phyloP scores from a whole-genome alignment of 1,284 basidiomycete genomes.

The Coniferiporia sulphurascens region DNA sequence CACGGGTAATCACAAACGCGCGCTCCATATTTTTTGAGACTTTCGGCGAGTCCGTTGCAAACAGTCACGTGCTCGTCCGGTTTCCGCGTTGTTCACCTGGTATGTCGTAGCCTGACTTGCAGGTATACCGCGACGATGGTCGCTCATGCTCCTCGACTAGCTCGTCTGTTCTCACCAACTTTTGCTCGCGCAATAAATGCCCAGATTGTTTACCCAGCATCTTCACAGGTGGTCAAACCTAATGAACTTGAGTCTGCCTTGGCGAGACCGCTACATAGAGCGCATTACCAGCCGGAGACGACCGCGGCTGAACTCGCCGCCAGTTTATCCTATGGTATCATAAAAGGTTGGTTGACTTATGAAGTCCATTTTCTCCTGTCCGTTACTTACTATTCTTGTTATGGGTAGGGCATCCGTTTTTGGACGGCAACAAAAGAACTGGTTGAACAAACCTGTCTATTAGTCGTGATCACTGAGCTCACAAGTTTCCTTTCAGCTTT shows the following conservation, averaged over 20 bases:
- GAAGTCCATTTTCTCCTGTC: too few species aligned
- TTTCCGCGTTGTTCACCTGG: too few species aligned
- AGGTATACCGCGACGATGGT: not conserved
- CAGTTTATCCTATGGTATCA: slow-evolving; percentile 26
- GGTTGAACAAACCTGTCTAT: slow-evolving; percentile 13
- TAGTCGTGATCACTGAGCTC: too few species aligned
- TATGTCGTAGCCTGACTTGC: too few species aligned
- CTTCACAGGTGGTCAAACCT: slow-evolving; percentile 30
- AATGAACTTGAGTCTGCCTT: slow-evolving; percentile 34
- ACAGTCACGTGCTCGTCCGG: too few species aligned
- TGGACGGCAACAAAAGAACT: slow-evolving; percentile 29
- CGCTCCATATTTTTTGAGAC: too few species aligned
- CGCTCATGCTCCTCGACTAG: slow-evolving; percentile 21
- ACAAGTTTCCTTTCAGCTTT: slow-evolving; percentile 17
- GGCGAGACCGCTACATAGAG: slow-evolving; percentile 28
- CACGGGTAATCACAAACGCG: too few species aligned
- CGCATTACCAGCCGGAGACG: slow-evolving; percentile 30
- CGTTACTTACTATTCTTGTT: too few species aligned
- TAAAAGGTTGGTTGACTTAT: slow-evolving; percentile 12
- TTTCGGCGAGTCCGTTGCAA: too few species aligned
- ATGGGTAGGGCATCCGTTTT: slow-evolving; percentile 25
- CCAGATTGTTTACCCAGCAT: slow-evolving; percentile 31
- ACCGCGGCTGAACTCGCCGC: slow-evolving; percentile 25
- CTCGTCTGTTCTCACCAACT: slow-evolving; percentile 31
- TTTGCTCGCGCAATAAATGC: slow-evolving; percentile 31